Evolutionary conservation across 1,284 basidiomycete genomes (phyloP).

Genomic region (Phellinidium pouzarii): DNA sequence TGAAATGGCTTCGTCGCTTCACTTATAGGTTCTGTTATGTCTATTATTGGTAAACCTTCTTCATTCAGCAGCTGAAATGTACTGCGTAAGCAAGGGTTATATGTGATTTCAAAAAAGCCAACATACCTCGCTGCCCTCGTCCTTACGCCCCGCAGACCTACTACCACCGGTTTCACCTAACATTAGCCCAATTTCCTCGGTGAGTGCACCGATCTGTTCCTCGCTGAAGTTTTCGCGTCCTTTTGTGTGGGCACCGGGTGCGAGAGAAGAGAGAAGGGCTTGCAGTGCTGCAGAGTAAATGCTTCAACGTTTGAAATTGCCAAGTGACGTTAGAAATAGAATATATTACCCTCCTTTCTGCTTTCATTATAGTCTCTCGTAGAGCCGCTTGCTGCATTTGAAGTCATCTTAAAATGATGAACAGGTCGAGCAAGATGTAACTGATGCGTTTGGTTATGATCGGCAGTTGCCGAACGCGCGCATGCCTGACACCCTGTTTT

Average conservation of each 20-base stretch:
- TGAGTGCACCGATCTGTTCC: constrained; percentile 46
- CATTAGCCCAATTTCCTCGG: constrained; percentile 54
- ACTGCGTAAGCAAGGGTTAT: constrained; percentile 19
- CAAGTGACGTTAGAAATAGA: not conserved
- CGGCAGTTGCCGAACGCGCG: not conserved
- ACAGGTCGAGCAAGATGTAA: not conserved
- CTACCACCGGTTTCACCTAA: constrained; percentile 41
- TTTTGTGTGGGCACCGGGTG: constrained; percentile 30
- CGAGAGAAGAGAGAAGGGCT: constrained; percentile 44
- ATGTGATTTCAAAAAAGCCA: constrained; percentile 13
- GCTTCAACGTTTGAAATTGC: constrained; percentile 1
- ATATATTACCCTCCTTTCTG: constrained; percentile 8
- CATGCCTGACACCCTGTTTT: not conserved
- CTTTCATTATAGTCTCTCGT: constrained; percentile 7
- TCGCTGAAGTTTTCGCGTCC: constrained; percentile 34
- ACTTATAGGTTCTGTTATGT: constrained; percentile 56
- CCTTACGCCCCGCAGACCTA: constrained; percentile 33
- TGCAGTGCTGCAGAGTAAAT: constrained; percentile 37
- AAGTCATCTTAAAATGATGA: not conserved
- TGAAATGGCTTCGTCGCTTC: constrained; percentile 16
- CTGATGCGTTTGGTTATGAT: not conserved
- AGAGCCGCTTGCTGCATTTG: not conserved
- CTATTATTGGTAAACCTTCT: constrained; percentile 71
- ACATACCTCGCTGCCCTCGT: constrained; percentile 59
- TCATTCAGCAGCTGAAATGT: constrained; percentile 56